Evolutionary conservation across 495 filamentous ascomycete genomes (phyloP).

Genomic region (Neurospora sp.): DNA sequence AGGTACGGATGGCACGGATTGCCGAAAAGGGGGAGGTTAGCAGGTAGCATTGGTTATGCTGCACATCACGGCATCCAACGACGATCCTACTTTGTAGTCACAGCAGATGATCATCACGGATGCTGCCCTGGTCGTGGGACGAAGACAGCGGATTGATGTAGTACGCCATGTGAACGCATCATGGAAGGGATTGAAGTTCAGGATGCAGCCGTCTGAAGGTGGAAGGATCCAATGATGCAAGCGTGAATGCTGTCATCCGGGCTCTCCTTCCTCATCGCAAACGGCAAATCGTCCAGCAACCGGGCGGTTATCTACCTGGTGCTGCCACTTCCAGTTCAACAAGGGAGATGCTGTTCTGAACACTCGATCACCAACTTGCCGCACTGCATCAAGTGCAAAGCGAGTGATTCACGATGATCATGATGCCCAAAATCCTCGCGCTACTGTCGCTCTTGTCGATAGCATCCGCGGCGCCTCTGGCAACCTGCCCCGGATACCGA

Average conservation of each 20-base stretch:
- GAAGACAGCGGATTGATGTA: not conserved
- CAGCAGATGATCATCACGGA: not conserved
- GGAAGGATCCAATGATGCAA: not conserved
- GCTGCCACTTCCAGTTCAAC: not conserved
- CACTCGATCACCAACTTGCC: not conserved
- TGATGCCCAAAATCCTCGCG: not conserved
- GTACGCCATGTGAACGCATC: not conserved
- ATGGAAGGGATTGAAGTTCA: not conserved
- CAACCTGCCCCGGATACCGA: constrained; percentile 61
- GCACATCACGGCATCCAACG: not conserved
- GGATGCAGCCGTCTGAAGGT: not conserved
- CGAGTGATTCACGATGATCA: not conserved
- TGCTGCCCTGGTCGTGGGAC: not conserved
- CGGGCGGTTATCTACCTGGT: not conserved
- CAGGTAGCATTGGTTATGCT: not conserved
- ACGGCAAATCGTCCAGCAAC: not conserved
- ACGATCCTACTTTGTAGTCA: not conserved
- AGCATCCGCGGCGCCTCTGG: constrained; percentile 11
- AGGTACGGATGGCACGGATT: not conserved
- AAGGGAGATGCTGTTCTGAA: not conserved
- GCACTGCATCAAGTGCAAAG: not conserved
- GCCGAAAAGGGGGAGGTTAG: not conserved
- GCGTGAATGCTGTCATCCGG: not conserved
- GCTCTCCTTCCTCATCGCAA: not conserved
- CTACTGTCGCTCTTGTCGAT: constrained; percentile 36